Base-by-base conservation (phyloP, 164 flowering plant species). In the Nelumbo lutea region DNA sequence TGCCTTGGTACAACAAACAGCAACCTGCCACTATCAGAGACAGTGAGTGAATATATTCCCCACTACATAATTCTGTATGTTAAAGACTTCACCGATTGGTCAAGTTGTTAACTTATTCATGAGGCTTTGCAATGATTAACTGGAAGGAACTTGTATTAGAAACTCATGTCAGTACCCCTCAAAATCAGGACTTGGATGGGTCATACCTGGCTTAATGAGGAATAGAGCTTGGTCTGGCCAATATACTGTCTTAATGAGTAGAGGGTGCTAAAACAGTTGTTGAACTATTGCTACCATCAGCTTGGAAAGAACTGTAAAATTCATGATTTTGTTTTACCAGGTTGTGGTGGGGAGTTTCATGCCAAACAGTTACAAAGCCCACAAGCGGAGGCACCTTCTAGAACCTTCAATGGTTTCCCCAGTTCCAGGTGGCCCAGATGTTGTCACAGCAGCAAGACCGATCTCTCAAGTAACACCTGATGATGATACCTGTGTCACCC, bases 321-420 rank as follows among this genome's bases (percentile, higher is more conserved):
- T 57, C 56, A 53, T 63, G 6, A 57, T 27, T 27, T 50, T 71
- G 27, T 11, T 72, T 68, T 60, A 11, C 51, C 81, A 90, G 96
- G 70, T 86, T 74, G 93, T 90, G 69, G 78, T 90, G 46, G 93
- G 93, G 41, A 90, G 88, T 77, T 90, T 90, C 80, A 69, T 80
- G 81, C 88, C 90, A 47, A 81, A 76, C 61, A 84, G 77, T 45
- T 74, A 59, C 61, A 82, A 81, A 67, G 52, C 42, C 6, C 87
- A 79, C 3, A 90, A 81, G 61, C 78, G 71, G 61, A 88, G 75
- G 79, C 72, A 77, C 39, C 68, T 74, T 9, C 73, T 71, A 5
- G 84, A 77, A 74, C 62, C 79, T 40, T 66, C 76, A n/a, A 48
- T 51, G n/a, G 50, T 82, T 8, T 59, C 84, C 3, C 38, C 57